A percentile compares a stretch with the other conserved stretches of the same genome.
These are phyloP conservation scores for Neoarthrinium moseri DNA, from an alignment of 2,329 filamentous ascomycete species.

Conservation along the genomic window DNA sequence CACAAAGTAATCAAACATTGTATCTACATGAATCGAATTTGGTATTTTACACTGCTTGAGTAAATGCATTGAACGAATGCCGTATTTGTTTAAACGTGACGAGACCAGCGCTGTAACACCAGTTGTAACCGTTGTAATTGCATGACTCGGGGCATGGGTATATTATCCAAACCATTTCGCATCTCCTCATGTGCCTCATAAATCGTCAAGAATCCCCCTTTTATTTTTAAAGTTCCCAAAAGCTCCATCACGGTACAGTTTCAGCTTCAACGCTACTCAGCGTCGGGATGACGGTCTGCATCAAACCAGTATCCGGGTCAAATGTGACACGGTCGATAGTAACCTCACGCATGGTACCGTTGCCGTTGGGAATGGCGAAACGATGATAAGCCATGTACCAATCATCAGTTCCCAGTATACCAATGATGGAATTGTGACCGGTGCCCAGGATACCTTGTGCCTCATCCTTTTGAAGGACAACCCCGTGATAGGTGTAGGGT, in stretches of 20 bases:
- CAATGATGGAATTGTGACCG: slow-evolving; percentile 43
- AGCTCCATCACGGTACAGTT: not conserved
- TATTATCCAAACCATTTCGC: too few species aligned
- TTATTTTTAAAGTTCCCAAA: not conserved
- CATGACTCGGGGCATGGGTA: too few species aligned
- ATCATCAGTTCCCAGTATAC: slow-evolving; percentile 44
- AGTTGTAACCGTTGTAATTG: too few species aligned
- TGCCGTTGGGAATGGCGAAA: slow-evolving; percentile 42
- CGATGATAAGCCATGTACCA: slow-evolving; percentile 51
- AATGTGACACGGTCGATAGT: slow-evolving; percentile 41
- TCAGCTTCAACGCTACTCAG: slow-evolving; percentile 1
- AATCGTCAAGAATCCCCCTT: too few species aligned
- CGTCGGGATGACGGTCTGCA: not conserved
- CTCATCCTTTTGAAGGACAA: slow-evolving; percentile 40
- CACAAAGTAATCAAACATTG: too few species aligned
- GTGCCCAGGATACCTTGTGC: slow-evolving; percentile 42
- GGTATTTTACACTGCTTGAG: too few species aligned
- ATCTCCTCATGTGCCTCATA: too few species aligned
- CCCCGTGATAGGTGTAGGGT: slow-evolving; percentile 43
- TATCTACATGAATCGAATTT: too few species aligned
- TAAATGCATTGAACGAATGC: too few species aligned
- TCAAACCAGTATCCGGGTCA: slow-evolving; percentile 5
- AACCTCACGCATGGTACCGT: slow-evolving; percentile 41
- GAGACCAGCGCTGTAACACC: too few species aligned
- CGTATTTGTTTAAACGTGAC: too few species aligned